phyloP scores from a whole-genome alignment of 345 rosid genomes.

The Cardamine resedifolia region DNA sequence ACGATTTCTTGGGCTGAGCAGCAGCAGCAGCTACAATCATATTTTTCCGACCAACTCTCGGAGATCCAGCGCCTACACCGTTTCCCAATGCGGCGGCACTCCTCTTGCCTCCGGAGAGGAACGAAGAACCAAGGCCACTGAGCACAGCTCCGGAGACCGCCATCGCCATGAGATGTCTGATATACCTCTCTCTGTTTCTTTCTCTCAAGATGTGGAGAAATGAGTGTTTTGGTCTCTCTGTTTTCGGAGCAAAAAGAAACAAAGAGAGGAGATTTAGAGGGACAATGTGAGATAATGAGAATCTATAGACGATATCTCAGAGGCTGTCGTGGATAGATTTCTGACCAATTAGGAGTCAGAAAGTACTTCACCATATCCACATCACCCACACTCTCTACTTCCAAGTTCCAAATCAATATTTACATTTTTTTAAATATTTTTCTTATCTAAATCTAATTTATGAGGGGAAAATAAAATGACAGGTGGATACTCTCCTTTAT shows the following conservation, averaged over 20 bases:
- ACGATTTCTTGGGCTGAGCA: slow-evolving; percentile 73
- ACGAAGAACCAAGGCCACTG: slow-evolving; percentile 77
- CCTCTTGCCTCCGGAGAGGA: slow-evolving; percentile 58
- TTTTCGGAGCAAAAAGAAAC: slow-evolving; percentile 13
- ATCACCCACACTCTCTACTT: slow-evolving; percentile 19
- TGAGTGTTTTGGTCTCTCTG: slow-evolving; percentile 15
- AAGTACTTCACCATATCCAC: slow-evolving; percentile 53
- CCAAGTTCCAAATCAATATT: not conserved
- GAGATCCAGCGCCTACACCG: slow-evolving; percentile 26
- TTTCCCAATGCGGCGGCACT: slow-evolving; percentile 44
- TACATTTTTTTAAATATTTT: not conserved
- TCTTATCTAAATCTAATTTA: not conserved
- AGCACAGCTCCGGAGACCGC: slow-evolving; percentile 73
- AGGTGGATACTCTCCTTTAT: slow-evolving; percentile 13
- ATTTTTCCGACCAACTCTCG: slow-evolving; percentile 40
- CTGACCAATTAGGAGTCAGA: slow-evolving; percentile 64
- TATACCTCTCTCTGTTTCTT: not conserved
- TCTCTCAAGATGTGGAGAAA: not conserved
- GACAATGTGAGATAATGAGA: slow-evolving; percentile 57
- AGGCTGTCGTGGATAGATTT: slow-evolving; percentile 60
- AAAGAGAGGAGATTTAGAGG: slow-evolving; percentile 44
- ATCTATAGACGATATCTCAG: slow-evolving; percentile 58
- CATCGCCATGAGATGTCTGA: slow-evolving; percentile 50
- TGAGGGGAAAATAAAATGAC: not conserved
- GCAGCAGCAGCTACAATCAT: slow-evolving; percentile 62